Conservation (phyloP, 257 asterid species). For the Nicotiana tabacum region DNA sequence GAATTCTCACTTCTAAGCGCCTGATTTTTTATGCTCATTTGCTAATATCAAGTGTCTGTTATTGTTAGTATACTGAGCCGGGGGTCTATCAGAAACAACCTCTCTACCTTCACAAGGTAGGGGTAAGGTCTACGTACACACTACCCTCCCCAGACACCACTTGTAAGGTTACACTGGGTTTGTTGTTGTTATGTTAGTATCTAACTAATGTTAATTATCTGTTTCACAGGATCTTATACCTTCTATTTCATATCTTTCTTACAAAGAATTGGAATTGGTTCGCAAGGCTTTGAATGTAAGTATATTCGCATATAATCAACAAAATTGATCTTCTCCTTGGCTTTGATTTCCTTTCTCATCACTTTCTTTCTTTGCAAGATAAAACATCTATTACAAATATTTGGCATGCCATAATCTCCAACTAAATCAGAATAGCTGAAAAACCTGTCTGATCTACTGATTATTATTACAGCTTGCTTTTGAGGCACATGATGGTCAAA, state of each 20-base stretch:
- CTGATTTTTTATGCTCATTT: not conserved
- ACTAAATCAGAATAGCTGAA: not conserved
- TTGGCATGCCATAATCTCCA: not conserved
- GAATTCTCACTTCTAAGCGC: not conserved
- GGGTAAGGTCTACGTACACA: too few species aligned
- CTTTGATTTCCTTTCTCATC: not conserved
- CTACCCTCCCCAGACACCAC: too few species aligned
- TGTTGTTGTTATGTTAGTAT: not conserved
- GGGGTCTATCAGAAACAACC: too few species aligned
- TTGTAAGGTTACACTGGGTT: too few species aligned
- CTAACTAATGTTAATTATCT: not conserved
- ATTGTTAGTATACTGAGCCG: too few species aligned
- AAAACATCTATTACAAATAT: not conserved
- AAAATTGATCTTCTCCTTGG: not conserved
- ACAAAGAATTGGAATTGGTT: conserved; percentile 69
- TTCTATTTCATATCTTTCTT: conserved; percentile 66
- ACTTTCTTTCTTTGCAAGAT: conserved; percentile 2
- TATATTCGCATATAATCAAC: not conserved
- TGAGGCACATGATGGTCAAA: conserved; percentile 95
- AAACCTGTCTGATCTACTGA: not conserved
- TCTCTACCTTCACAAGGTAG: too few species aligned
- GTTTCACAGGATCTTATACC: conserved; percentile 66
- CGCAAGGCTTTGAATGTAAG: conserved; percentile 68
- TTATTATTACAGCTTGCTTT: conserved; percentile 50
- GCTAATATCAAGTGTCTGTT: not conserved